phyloP scores from a whole-genome alignment of 2,329 filamentous ascomycete species.

The Aspergillus aculeatus region DNA sequence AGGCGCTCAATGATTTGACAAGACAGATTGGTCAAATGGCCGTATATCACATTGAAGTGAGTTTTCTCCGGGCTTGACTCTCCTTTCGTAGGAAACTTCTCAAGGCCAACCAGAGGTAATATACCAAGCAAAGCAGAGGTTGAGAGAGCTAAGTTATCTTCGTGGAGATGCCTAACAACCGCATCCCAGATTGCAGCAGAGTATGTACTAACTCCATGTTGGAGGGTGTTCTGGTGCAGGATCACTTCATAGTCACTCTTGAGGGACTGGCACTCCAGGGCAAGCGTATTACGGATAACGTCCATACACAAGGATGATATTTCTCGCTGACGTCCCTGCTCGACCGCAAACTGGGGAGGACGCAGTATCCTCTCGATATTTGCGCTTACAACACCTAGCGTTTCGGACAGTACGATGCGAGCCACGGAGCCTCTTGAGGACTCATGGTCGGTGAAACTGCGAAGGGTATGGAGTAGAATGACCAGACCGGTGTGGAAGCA shows the following conservation, averaged over 20 bases:
- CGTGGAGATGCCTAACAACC: slow-evolving; percentile 66
- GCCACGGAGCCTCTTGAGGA: slow-evolving; percentile 46
- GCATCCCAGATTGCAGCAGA: slow-evolving; percentile 77
- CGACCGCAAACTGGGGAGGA: slow-evolving; percentile 51
- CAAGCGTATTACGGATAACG: slow-evolving; percentile 65
- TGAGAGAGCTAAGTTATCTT: slow-evolving; percentile 69
- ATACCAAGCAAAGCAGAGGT: slow-evolving; percentile 70
- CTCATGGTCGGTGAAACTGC: slow-evolving; percentile 49
- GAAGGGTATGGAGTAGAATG: slow-evolving; percentile 47
- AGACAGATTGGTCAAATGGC: slow-evolving; percentile 61
- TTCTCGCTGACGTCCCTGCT: slow-evolving; percentile 51
- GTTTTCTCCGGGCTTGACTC: slow-evolving; percentile 53
- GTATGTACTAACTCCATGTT: slow-evolving; percentile 66
- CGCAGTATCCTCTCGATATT: slow-evolving; percentile 59
- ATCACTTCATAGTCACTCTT: slow-evolving; percentile 68
- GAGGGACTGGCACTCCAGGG: slow-evolving; percentile 69
- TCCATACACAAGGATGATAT: slow-evolving; percentile 58
- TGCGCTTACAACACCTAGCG: slow-evolving; percentile 47
- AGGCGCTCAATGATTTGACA: slow-evolving; percentile 74
- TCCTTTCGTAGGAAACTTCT: slow-evolving; percentile 62
- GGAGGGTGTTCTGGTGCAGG: slow-evolving; percentile 59
- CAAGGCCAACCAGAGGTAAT: slow-evolving; percentile 69
- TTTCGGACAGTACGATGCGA: slow-evolving; percentile 50
- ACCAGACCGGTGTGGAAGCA: slow-evolving; percentile 48
- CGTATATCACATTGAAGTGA: slow-evolving; percentile 76